These are phyloP conservation scores for Globisporangium paroecandrum DNA, from an alignment of 352 stramenopile species.

Conservation along the genomic window DNA sequence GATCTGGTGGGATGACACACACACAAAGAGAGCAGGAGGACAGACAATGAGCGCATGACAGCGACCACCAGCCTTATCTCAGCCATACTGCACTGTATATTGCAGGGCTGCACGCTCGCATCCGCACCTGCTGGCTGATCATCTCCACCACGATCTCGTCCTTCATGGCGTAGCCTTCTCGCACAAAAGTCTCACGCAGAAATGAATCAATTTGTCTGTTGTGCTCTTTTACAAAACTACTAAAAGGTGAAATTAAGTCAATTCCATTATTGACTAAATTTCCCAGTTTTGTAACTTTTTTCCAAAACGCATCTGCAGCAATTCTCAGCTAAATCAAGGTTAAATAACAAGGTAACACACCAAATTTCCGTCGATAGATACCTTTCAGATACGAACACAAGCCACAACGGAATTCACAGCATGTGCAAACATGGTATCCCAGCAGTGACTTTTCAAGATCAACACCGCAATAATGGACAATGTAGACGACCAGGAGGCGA, in stretches of 20 bases:
- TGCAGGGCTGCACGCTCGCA: neutral
- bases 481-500: neutral
- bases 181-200: neutral
- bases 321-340: neutral
- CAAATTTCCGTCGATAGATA: too few relatives aligned
- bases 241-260: too few relatives aligned
- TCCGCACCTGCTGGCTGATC: slow-evolving; percentile 9
- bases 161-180: neutral
- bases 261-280: too few relatives aligned
- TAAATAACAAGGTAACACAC: too few relatives aligned
- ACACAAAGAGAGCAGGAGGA: neutral
- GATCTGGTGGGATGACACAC: slow-evolving; percentile 22
- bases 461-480: neutral
- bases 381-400: too few relatives aligned
- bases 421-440: neutral
- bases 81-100: neutral
- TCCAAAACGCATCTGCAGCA: neutral
- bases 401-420: neutral
- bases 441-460: slow-evolving; percentile 6
- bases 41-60: neutral
- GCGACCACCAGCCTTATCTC: neutral
- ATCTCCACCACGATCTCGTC: slow-evolving; percentile 3
- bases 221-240: too few relatives aligned
- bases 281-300: neutral
- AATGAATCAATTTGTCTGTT: neutral